Evolutionary conservation across 202 grass and related monocot genomes (phyloP), one percentile per base, ranked within the genome.

Genomic region (Cymbopogon flexuosus): DNA sequence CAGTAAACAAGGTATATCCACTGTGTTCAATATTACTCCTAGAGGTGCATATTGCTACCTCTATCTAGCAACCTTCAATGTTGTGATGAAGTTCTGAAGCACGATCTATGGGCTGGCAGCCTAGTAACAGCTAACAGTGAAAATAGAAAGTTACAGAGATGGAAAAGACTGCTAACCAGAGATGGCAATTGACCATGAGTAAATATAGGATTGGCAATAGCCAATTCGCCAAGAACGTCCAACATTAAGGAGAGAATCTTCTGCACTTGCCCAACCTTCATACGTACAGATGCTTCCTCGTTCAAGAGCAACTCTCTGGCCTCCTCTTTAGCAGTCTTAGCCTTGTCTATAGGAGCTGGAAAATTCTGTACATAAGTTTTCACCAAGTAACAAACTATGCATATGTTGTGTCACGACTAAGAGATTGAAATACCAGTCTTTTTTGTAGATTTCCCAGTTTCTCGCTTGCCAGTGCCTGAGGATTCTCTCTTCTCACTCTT

Each of bases 321-420:
- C 86, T 98, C 92, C 84, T 98, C 95, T 89, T 98, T 98, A 49
- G 95, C 92, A 43, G 88, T 91, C 87, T 98, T 98, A 30, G 68
- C 79, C 88, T 98, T 98, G 43, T 98, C 95, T 3, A 71, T 80
- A 43, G 71, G 88, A 91, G 68, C 90, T 89, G 84, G 2, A 88
- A 82, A 86, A 67, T 42, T 66, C 47, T 19, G 70, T 33, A 51
- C 14, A 27, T 74, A 68, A 56, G 10, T 82, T 87, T 85, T 81
- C 78, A 83, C 19, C 19, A 59, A 68, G 72, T 57, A 56, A 30
- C 23, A 52, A 21, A 64, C 14, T 77, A 30, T 56, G 39, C 62
- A 70, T 69, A 85, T 39, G 43, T 45, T 81, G 16, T 77, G 15
- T 45, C 10, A 68, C 18, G 47, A 37, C 18, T 76, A 52, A 68